Base-by-base conservation (phyloP, 106 monocot species). In the Dendrobium catenatum region DNA sequence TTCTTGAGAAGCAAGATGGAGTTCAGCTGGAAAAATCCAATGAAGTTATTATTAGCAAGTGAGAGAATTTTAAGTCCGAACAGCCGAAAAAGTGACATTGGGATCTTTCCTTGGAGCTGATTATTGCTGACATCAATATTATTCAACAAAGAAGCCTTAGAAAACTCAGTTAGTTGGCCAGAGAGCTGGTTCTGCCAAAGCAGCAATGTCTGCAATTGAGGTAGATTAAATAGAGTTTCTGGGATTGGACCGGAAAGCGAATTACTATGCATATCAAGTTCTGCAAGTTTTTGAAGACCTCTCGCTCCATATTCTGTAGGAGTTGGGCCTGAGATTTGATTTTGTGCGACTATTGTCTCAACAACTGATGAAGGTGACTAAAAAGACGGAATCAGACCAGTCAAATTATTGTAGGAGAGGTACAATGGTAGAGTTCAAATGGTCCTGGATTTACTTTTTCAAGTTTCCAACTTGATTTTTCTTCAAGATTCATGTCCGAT, bases 341-440 rank as follows among this genome's bases (percentile, higher is more conserved):
- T 27, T 27, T 27, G 0, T 27, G 27, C 27, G 27, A 27, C 27
- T 27, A 27, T 27, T 27, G 0, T 27, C 27, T 27, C 27, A 27
- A 27, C 27, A 3, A 89, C 43, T 6, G 15, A 56, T 17, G n/a
- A 47, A 49, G 75, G 76, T 22, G 29, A 15, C 75, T 51, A 1
- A 55, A 76, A 9, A 8, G 70, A 19, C 37, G 91, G 89, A 15
- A 94, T 79, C 26, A 19, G 7, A 73, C 96, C 91, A 7, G 55
- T 88, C 64, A 96, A 86, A 55, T 73, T 79, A 79, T 96, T 93
- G 19, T 8, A 5, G 0, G 93, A 91, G 55, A 96, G 88, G 70
- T 93, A 91, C 77, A 96, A 79, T 54, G 26, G 26, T 26, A 27
- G 27, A 27, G 27, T 27, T 27, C 27, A 27, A 0, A 27, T 27